Conservation (phyloP, 1,139 yeast species). For the Pneumocystis carinii region DNA sequence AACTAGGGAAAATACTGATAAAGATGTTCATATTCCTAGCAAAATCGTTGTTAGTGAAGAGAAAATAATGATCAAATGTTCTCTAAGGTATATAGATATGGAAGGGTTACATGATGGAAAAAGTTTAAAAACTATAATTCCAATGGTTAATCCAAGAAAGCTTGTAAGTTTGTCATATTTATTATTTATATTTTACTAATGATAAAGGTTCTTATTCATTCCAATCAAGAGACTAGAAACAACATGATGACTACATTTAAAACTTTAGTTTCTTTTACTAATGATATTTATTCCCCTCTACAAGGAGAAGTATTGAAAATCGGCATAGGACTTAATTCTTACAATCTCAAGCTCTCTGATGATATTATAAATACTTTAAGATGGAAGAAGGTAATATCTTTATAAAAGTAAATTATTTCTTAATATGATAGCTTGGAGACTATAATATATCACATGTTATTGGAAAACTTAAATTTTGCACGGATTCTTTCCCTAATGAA, state of each 20-base stretch:
- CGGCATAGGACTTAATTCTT: constrained; percentile 30
- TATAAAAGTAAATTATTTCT: not conserved
- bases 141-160: constrained; percentile 65
- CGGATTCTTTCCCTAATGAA: constrained; percentile 19
- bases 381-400: constrained; percentile 54
- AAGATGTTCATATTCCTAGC: constrained; percentile 12
- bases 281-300: constrained; percentile 14
- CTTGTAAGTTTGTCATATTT: constrained; percentile 33
- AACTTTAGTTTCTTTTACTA: constrained; percentile 12
- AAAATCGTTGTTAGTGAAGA: constrained; percentile 7
- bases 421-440: constrained; percentile 32
- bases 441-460: constrained; percentile 69
- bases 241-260: constrained; percentile 12
- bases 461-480: constrained; percentile 33
- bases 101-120: constrained; percentile 76
- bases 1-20: not conserved
- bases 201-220: constrained; percentile 1
- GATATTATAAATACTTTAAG: constrained; percentile 44
- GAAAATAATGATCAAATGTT: constrained; percentile 35
- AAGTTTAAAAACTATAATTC: constrained; percentile 64
- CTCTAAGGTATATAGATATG: constrained; percentile 62
- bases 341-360: constrained; percentile 59
- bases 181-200: not conserved
- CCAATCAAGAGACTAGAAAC: constrained; percentile 9
- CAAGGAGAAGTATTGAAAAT: constrained; percentile 15